Percentiles rank a stretch among this genome's conserved stretches.
phyloP scores from a whole-genome alignment of 176 grass and related monocot genomes.

The Triticum aestivum region IWGSC_CS_RefSeq_v2.1 NC_057813.1:528614077-528614576 shows the following conservation, averaged over 20 bases:
- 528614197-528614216: not conserved
- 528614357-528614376: not conserved
- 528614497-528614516: too few species aligned
- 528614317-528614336: not conserved
- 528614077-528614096: not conserved
- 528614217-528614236: not conserved
- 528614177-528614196: conserved; percentile 11
- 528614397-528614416: conserved; percentile 1
- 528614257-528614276: conserved; percentile 4
- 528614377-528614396: not conserved
- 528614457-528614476: not conserved
- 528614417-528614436: not conserved
- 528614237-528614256: conserved; percentile 11
- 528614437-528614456: not conserved
- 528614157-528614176: conserved; percentile 6
- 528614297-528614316: conserved; percentile 5
- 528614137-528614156: not conserved
- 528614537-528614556: too few species aligned
- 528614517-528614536: too few species aligned
- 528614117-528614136: not conserved
- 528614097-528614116: not conserved
- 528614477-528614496: too few species aligned
- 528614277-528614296: not conserved
- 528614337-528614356: not conserved
- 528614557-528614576: too few species aligned